Base-by-base conservation (phyloP, 1,139 yeast genomes). In the Suhomyces panamericanus region DNA sequence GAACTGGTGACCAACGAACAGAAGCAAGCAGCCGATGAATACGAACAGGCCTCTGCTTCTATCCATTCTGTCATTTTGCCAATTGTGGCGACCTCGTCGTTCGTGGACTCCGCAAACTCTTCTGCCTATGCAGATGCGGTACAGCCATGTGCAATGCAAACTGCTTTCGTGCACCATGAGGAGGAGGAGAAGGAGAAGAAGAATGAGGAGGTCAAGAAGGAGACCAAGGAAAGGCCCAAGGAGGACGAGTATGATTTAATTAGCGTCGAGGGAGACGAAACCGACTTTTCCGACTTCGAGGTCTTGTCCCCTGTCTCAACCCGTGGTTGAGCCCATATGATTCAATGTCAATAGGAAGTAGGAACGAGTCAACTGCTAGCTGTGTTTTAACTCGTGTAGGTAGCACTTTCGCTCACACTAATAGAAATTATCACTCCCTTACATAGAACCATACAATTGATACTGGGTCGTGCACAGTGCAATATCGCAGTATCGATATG, bases 261-360 rank as follows among this genome's bases (percentile, higher is more conserved):
- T 32, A 69, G 74, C 48, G 58, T 56, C 32, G 70, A 57, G 9
- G 63, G 55, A 6, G 60, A 54, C 12, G 63, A 59, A 34, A 69
- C 63, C 16, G 39, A 36, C 33, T 66, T 55, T 11, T 70, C 76
- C 4, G 78, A 73, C 50, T 73, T 55, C 51, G 78, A 73, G 49
- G 56, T 73, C 16, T 65, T 73, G 46, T 68, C 76, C 1, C 62
- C 72, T 15, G 57, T 56, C 15, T 31, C 44, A 13, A 28, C 44
- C 3, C 35, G 16, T 35, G 35, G 27, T 22, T 14, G 29, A 32
- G 24, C 28, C 33, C 24, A 27, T 16, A 32, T 26, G 8, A 27
- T 9, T 27, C 11, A 34, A 15, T 34, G 36, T 27, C 14, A 30
- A 34, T 34, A 10, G 9, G 24, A 20, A 20, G 29, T 24, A n/a